A percentile compares a stretch with the other conserved stretches of the same genome.
phyloP scores from a whole-genome alignment of 805 yeast species.

The Yarrowia divulgata region DNA sequence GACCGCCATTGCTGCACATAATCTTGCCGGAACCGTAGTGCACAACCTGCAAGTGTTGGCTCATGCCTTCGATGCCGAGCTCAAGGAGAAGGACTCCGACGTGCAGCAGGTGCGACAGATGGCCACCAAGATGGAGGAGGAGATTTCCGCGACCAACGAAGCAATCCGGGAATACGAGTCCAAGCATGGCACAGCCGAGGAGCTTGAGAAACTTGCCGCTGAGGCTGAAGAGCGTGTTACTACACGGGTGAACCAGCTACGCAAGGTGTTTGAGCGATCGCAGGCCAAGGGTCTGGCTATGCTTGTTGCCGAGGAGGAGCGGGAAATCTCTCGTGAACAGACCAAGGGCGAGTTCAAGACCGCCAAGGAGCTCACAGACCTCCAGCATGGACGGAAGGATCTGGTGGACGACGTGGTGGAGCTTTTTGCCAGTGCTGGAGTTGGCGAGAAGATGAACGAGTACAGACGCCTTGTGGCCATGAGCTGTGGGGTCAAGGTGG shows the following conservation, averaged over 20 bases:
- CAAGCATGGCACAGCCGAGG: slow-evolving; percentile 48
- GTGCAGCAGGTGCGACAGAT: slow-evolving; percentile 57
- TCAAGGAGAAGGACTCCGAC: slow-evolving; percentile 63
- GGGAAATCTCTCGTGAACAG: slow-evolving; percentile 40
- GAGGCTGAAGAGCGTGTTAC: slow-evolving; percentile 47
- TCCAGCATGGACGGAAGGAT: slow-evolving; percentile 55
- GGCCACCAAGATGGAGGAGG: slow-evolving; percentile 53
- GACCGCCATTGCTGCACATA: slow-evolving; percentile 54
- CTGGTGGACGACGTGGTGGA: slow-evolving; percentile 60
- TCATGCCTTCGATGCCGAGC: slow-evolving; percentile 61
- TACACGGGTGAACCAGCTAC: slow-evolving; percentile 50
- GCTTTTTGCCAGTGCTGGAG: slow-evolving; percentile 56
- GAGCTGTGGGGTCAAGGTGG: slow-evolving; percentile 77
- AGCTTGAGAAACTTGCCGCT: slow-evolving; percentile 42
- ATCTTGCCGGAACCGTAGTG: slow-evolving; percentile 51
- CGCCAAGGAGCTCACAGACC: slow-evolving; percentile 51
- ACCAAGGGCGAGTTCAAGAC: slow-evolving; percentile 43
- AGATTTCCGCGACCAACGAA: slow-evolving; percentile 51
- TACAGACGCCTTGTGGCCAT: slow-evolving; percentile 78
- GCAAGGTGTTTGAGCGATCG: slow-evolving; percentile 62
- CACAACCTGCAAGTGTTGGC: slow-evolving; percentile 52
- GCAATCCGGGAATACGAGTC: slow-evolving; percentile 48
- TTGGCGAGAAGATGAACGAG: slow-evolving; percentile 69
- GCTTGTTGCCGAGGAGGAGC: slow-evolving; percentile 64
- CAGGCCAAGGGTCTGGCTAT: slow-evolving; percentile 69